phyloP scores from a whole-genome alignment of 495 filamentous ascomycete genomes.

The Penicillium antarcticum region DNA sequence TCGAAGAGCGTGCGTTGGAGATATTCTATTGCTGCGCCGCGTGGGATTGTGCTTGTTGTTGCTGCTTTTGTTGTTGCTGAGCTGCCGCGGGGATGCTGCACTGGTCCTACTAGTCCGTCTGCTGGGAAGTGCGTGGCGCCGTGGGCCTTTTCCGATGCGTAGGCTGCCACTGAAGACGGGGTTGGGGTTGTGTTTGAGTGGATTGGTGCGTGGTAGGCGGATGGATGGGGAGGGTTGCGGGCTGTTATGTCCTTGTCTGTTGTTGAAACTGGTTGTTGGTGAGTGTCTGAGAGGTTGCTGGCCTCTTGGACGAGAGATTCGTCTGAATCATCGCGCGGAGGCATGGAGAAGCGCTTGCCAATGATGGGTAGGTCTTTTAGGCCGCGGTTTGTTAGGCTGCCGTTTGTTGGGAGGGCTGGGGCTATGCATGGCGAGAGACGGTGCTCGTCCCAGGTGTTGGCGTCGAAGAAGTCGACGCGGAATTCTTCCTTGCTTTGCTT shows the following conservation, averaged over 20 bases:
- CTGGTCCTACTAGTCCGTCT: conserved; percentile 41
- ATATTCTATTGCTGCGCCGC: conserved; percentile 60
- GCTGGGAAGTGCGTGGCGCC: background rate
- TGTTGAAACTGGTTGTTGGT: background rate
- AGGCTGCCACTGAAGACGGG: conserved; percentile 12
- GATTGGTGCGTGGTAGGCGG: background rate
- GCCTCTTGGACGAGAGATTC: conserved; percentile 12
- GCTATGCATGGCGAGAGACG: conserved; percentile 74
- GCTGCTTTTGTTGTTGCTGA: conserved; percentile 31
- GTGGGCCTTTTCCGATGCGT: conserved; percentile 9
- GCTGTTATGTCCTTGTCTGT: conserved; percentile 7
- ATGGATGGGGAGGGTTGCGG: background rate
- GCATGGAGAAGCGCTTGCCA: conserved; percentile 38
- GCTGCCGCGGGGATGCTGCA: conserved; percentile 25
- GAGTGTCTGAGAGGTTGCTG: background rate
- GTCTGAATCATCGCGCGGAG: conserved; percentile 20
- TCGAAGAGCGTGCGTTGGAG: conserved; percentile 72
- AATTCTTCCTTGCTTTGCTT: conserved; percentile 77
- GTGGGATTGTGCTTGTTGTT: conserved; percentile 48
- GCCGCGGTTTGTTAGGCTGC: conserved; percentile 10
- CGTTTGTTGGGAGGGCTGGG: conserved; percentile 48
- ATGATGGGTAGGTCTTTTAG: conserved; percentile 45
- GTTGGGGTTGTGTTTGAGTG: background rate
- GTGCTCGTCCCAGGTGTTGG: conserved; percentile 75
- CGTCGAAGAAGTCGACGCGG: conserved; percentile 80